phyloP scores from a whole-genome alignment of 495 filamentous ascomycete genomes.

The Xylaria bambusicola region DNA sequence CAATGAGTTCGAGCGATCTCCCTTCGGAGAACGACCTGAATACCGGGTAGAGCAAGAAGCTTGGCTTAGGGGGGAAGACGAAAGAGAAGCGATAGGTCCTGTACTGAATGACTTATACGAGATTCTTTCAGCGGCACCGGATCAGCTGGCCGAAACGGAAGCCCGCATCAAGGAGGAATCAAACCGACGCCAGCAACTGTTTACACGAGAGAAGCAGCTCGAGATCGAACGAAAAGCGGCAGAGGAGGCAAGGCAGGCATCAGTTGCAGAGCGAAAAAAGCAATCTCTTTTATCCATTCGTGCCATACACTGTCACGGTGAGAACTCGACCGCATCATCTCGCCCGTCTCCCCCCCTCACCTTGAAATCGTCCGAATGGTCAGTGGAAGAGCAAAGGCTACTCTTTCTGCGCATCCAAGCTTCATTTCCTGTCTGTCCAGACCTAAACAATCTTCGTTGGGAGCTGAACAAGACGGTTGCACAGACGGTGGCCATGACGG shows the following conservation, averaged over 20 bases:
- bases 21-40: background rate
- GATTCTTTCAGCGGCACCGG: slow-evolving; percentile 11
- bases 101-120: slow-evolving; percentile 15
- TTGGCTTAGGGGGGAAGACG: background rate
- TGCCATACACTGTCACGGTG: background rate
- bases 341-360: slow-evolving; percentile 4
- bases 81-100: slow-evolving; percentile 22
- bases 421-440: slow-evolving; percentile 25
- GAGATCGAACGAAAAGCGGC: slow-evolving; percentile 15
- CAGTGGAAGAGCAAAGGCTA: slow-evolving; percentile 24
- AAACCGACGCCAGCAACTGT: slow-evolving; percentile 9
- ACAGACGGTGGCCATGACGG: slow-evolving; percentile 28
- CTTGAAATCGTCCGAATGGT: slow-evolving; percentile 20
- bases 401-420: slow-evolving; percentile 31
- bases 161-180: slow-evolving; percentile 16
- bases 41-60: background rate
- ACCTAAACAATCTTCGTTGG: slow-evolving; percentile 23
- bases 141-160: slow-evolving; percentile 18
- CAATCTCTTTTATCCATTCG: slow-evolving; percentile 25
- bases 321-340: background rate
- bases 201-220: slow-evolving; percentile 15
- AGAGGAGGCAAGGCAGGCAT: slow-evolving; percentile 14
- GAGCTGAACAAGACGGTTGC: slow-evolving; percentile 24
- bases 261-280: slow-evolving; percentile 21
- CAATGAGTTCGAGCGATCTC: slow-evolving; percentile 2